These are phyloP conservation scores for Persicaria maculosa DNA, from an alignment of 148 eudicot genomes.

Conservation along the genomic window DNA sequence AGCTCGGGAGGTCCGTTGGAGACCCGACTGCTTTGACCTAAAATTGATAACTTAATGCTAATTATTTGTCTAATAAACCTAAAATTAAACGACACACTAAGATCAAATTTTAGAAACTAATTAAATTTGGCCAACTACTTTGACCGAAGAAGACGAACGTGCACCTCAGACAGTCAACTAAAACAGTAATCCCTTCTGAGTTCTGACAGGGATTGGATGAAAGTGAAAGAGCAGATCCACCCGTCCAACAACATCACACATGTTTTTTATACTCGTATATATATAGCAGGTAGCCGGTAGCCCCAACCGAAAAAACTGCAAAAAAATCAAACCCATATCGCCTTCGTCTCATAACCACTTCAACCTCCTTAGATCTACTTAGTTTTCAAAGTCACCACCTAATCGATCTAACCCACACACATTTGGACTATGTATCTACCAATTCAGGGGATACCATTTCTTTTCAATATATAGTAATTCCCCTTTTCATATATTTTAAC, in stretches of 20 bases:
- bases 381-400: constrained; percentile 22
- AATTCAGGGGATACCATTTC: neutral
- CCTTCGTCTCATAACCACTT: constrained; percentile 1
- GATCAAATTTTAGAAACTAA: no score
- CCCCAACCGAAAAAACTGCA: neutral
- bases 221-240: neutral
- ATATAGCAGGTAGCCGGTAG: neutral
- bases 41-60: no score
- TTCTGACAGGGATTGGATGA: neutral
- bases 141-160: neutral
- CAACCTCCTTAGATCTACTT: neutral
- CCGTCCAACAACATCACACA: neutral
- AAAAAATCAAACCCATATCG: constrained; percentile 8
- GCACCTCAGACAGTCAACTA: neutral
- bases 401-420: constrained; percentile 21
- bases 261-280: no score
- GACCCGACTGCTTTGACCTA: no score
- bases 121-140: constrained; percentile 3
- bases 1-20: no score
- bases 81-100: no score
- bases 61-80: no score
- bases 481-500: no score
- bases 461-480: no score
- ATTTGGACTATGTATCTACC: neutral
- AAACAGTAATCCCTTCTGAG: neutral